Evolutionary conservation across 2,329 filamentous ascomycete species (phyloP), one percentile per base, ranked within the genome.

Genomic region (Acarospora socialis): DNA sequence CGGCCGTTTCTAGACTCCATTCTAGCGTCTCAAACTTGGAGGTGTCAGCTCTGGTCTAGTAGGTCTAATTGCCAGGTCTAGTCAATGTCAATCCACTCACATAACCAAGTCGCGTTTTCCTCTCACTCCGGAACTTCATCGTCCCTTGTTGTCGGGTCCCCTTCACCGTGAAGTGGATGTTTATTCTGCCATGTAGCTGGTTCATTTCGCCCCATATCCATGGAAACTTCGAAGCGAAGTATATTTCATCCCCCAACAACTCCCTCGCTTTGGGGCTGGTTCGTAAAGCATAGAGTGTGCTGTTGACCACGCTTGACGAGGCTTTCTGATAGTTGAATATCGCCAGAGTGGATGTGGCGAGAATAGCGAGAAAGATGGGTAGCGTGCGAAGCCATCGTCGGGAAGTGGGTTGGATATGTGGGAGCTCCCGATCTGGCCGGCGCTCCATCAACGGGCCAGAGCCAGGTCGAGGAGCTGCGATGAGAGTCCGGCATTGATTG

Each of bases 281-380:
- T 42, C 90, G 81, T 41, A 98, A 70, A 1, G 87, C 81, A 65
- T 95, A 98, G 17, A 98, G 70, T 4, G 84, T 90, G 34, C 80
- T 82, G 34, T 74, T 74, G n/a, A 94, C 81, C 18, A 87, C 71
- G 33, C 80, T 81, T 16, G 76, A 83, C n/a, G 81, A 83, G 35
- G 77, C 73, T 57, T 94, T 94, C 56, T 98, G 87, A 70, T 98
- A 95, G 69, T 98, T 98, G 78, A 98, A 95, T 57, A 98, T 94
- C 45, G 79, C 82, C 38, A 92, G 61, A 43, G 77, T 76, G 43
- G 77, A 78, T 34, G 68, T 65, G 29, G 71, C 69, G 45, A 93
- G 73, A 41, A 82, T 63, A 41, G 70, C 56, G 32, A 78, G 53
- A 67, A 95, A 95, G 52, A 92, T 61, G 33, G 87, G 87, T 20